Evolutionary conservation across 169 alveolate species (phyloP).

Genomic region (Cryptosporidium bovis): DNA sequence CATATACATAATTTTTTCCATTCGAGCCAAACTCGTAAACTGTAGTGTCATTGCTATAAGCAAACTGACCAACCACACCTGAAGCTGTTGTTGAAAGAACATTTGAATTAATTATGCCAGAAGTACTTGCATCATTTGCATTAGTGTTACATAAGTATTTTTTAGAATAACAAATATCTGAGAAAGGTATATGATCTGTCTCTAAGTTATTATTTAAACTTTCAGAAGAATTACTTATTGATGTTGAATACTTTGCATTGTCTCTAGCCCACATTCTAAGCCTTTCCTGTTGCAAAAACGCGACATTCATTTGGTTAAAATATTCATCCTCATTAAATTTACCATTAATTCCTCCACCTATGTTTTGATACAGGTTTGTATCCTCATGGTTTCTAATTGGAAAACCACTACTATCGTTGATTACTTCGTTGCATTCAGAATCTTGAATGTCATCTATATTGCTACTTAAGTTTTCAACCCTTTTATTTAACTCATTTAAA

Average conservation of each 20-base stretch:
- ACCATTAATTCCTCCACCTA: background rate
- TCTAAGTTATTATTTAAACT: constrained; percentile 11
- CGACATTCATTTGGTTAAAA: constrained; percentile 15
- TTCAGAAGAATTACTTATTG: constrained; percentile 27
- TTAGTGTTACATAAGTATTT: background rate
- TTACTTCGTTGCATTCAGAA: constrained; percentile 12
- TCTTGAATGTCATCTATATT: constrained; percentile 60
- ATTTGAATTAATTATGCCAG: constrained; percentile 26
- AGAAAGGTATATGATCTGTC: constrained; percentile 68
- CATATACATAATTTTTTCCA: background rate
- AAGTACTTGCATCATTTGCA: background rate
- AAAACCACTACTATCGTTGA: background rate
- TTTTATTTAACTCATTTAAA: constrained; percentile 38
- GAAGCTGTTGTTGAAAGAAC: constrained; percentile 67
- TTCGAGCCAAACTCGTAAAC: constrained; percentile 20
- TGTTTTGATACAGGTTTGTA: background rate
- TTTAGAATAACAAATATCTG: constrained; percentile 51
- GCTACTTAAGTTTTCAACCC: constrained; percentile 57
- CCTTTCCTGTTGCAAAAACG: constrained; percentile 67
- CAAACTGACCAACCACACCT: constrained; percentile 46
- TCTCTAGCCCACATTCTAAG: constrained; percentile 68
- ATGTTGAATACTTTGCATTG: constrained; percentile 49
- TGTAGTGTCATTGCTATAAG: constrained; percentile 42
- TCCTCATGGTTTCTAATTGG: background rate
- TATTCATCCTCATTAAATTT: constrained; percentile 6